phyloP scores from a whole-genome alignment of 2,329 filamentous ascomycete species.

The Monosporascus ibericus region DNA sequence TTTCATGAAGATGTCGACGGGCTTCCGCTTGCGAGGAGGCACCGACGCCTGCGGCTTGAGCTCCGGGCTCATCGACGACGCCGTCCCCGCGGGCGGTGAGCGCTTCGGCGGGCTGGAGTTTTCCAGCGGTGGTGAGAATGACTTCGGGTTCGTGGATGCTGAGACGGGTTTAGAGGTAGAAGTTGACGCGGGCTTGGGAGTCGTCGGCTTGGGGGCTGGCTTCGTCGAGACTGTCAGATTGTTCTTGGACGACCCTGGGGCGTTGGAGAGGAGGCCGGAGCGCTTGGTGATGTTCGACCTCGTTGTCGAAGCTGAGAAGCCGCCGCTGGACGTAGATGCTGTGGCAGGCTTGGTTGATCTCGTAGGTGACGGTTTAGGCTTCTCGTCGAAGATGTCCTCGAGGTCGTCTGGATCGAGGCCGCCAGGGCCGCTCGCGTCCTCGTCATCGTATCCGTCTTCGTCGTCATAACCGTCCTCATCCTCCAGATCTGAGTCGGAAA shows the following conservation, averaged over 20 bases:
- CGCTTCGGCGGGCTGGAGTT: not conserved
- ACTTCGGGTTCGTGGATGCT: no score
- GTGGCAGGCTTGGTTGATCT: not conserved
- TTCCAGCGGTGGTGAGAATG: not conserved
- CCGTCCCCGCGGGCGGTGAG: constrained; percentile 1
- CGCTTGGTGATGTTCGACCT: not conserved
- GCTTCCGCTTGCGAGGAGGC: constrained; percentile 34
- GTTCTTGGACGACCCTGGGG: not conserved
- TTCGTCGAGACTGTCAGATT: not conserved
- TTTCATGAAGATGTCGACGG: constrained; percentile 44
- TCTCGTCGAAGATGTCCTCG: constrained; percentile 15
- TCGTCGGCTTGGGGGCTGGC: constrained; percentile 1
- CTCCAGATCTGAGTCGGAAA: constrained; percentile 35
- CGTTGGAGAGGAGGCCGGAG: not conserved
- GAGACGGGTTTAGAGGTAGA: no score
- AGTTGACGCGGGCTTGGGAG: constrained; percentile 1
- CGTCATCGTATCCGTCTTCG: constrained; percentile 6
- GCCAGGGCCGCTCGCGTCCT: constrained; percentile 4
- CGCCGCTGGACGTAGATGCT: no score
- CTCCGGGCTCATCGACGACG: constrained; percentile 2
- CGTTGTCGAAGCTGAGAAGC: not conserved
- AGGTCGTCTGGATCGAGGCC: constrained; percentile 17
- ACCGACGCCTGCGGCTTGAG: constrained; percentile 1
- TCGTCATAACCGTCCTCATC: constrained; percentile 18
- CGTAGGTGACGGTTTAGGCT: constrained; percentile 1